Evolutionary conservation across 192 early-diverging fungal genomes (phyloP), one percentile per base, ranked within the genome.

Genomic region (Gaertneriomyces semiglobifer): DNA sequence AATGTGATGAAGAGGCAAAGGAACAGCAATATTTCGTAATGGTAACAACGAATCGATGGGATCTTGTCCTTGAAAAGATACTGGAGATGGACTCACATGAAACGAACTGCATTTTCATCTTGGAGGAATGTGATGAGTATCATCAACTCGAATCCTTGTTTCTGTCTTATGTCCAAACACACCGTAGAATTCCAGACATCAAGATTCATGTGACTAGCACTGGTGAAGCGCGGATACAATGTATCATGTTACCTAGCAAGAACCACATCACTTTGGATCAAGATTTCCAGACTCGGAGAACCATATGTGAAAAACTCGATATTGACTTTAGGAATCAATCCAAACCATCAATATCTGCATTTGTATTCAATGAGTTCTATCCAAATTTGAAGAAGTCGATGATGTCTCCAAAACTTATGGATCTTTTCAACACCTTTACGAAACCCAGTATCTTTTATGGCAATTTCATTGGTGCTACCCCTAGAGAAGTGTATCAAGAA

Each of bases 391-490:
- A 57, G 20, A 65, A 65, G 33, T 65, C 63, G 1, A 41, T 57
- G 18, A 11, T 65, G 9, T 25, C 53, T 10, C 11, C 54, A 19
- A 41, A 65, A 25, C 25, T 65, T 38, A 10, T 56, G 33, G 11
- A 14, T 41, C 20, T 65, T n/a, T 43, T 65, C 10, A 53, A 65
- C 11, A 18, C 16, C 12, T n/a, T n/a, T 43, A 42, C 11, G 4
- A 65, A 65, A 44, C 63, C 63, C 16, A 41, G 38, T 8, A 65
- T 65, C 8, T 65, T 65, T 42, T 58, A 65, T 38, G 63, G 63
- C 9, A 41, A 41, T 18, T 45, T 65, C n/a, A n/a, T n/a, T n/a
- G n/a, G 25, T 33, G 25, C 25, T 33, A 0, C 25, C 25, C 25
- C 25, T 33, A 33, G 25, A 33, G n/a, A n/a, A n/a, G n/a, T n/a